phyloP scores from a whole-genome alignment of 2,329 filamentous ascomycete species.

The Sporothrix humicola region DNA sequence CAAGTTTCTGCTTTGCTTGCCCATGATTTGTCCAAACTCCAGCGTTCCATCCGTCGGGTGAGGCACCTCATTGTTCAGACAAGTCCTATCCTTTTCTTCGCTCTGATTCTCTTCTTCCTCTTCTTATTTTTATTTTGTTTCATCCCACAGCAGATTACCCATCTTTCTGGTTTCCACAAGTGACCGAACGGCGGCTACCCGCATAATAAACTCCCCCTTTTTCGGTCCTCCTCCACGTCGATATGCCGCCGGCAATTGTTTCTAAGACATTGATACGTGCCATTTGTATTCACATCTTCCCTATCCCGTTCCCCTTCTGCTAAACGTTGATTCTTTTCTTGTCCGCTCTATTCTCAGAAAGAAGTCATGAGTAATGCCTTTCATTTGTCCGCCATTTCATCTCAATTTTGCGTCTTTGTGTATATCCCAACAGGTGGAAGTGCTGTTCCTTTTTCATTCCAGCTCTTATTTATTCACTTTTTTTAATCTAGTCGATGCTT shows the following conservation, averaged over 20 bases:
- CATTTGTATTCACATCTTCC: background rate
- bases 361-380: no score
- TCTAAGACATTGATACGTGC: background rate
- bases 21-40: background rate
- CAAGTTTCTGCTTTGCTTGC: background rate
- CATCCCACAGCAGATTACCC: no score
- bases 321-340: no score
- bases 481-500: background rate
- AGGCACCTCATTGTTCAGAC: no score
- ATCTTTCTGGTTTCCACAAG: slow-evolving; percentile 10
- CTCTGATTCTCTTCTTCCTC: background rate
- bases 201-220: slow-evolving; percentile 6
- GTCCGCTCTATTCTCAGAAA: no score
- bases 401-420: background rate
- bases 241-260: background rate
- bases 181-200: slow-evolving; percentile 16
- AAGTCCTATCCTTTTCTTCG: no score
- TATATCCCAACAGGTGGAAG: background rate
- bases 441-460: background rate
- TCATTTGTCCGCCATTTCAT: background rate
- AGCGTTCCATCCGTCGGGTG: background rate
- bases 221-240: slow-evolving; percentile 17
- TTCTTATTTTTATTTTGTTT: no score
- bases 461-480: background rate
- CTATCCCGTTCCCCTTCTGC: no score